phyloP scores from a whole-genome alignment of 1,284 basidiomycete genomes.

The Rugosomyces carneus region DNA sequence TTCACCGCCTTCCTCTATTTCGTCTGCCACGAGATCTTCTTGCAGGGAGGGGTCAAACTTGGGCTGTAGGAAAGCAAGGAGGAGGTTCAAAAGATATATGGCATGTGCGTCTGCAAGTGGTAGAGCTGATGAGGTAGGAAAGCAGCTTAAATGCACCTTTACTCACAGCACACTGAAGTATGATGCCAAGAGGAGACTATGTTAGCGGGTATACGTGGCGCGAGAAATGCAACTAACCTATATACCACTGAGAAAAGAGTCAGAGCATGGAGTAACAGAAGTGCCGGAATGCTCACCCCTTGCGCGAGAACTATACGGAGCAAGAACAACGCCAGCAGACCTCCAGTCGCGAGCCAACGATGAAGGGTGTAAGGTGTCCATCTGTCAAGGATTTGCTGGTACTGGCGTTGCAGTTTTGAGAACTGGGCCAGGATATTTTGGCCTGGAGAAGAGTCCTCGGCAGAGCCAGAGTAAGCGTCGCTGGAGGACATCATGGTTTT shows the following conservation, averaged over 20 bases:
- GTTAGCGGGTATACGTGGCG: background rate
- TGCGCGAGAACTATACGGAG: slow-evolving; percentile 86
- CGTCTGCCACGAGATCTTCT: slow-evolving; percentile 88
- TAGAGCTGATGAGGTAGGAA: background rate
- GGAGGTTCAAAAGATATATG: slow-evolving; percentile 89
- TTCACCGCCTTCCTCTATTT: slow-evolving; percentile 80
- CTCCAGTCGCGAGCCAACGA: slow-evolving; percentile 83
- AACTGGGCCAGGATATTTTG: slow-evolving; percentile 47
- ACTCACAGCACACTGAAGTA: slow-evolving; percentile 62
- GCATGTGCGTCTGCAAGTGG: slow-evolving; percentile 66
- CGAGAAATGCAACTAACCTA: slow-evolving; percentile 47
- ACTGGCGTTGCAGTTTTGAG: slow-evolving; percentile 54
- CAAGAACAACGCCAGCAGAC: slow-evolving; percentile 73
- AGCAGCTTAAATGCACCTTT: background rate
- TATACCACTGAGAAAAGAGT: slow-evolving; percentile 72
- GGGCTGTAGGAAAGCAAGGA: slow-evolving; percentile 85
- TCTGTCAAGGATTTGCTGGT: slow-evolving; percentile 84
- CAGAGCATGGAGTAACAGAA: slow-evolving; percentile 10
- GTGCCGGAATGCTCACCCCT: slow-evolving; percentile 58
- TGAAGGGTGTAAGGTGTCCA: slow-evolving; percentile 87
- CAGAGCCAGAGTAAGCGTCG: slow-evolving; percentile 35
- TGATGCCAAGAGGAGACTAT: slow-evolving; percentile 2
- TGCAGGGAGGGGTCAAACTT: slow-evolving; percentile 96
- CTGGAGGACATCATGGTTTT: slow-evolving; percentile 39
- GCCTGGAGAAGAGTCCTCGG: slow-evolving; percentile 39